These are phyloP conservation scores for Debaryomyces fabryi DNA, from an alignment of 1,139 yeast species.

Conservation along the genomic window DNA sequence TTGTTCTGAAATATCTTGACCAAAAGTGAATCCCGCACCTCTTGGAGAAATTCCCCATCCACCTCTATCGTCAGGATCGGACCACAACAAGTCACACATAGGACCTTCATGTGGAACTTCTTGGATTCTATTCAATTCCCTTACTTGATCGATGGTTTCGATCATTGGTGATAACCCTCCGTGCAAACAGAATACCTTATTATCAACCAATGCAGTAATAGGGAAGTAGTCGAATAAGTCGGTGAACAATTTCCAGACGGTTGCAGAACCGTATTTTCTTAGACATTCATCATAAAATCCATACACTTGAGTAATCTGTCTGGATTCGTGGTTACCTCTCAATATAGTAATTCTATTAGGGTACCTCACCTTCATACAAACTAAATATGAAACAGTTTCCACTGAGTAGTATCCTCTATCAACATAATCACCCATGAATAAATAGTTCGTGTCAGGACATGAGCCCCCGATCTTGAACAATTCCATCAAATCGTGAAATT, in stretches of 20 bases:
- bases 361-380: constrained; percentile 90
- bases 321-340: constrained; percentile 95
- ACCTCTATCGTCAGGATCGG: constrained; percentile 95
- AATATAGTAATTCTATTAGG: constrained; percentile 92
- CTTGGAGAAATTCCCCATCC: constrained; percentile 98
- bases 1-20: constrained; percentile 55
- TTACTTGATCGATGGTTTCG: constrained; percentile 84
- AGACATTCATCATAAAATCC: constrained; percentile 98
- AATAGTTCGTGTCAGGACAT: constrained; percentile 76
- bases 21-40: constrained; percentile 90
- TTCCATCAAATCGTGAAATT: constrained; percentile 92
- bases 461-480: constrained; percentile 93
- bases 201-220: constrained; percentile 89
- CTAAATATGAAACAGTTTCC: constrained; percentile 87
- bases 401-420: constrained; percentile 94
- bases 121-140: constrained; percentile 83
- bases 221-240: constrained; percentile 92
- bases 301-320: constrained; percentile 96
- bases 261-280: constrained; percentile 92
- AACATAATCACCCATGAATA: constrained; percentile 93
- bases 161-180: constrained; percentile 97
- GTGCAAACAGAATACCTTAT: constrained; percentile 90
- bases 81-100: constrained; percentile 97
- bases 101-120: constrained; percentile 99
- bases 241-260: constrained; percentile 81